These are phyloP conservation scores for Podaxis sp. DNA, from an alignment of 768 basidiomycete genomes.

Conservation along the genomic window DNA sequence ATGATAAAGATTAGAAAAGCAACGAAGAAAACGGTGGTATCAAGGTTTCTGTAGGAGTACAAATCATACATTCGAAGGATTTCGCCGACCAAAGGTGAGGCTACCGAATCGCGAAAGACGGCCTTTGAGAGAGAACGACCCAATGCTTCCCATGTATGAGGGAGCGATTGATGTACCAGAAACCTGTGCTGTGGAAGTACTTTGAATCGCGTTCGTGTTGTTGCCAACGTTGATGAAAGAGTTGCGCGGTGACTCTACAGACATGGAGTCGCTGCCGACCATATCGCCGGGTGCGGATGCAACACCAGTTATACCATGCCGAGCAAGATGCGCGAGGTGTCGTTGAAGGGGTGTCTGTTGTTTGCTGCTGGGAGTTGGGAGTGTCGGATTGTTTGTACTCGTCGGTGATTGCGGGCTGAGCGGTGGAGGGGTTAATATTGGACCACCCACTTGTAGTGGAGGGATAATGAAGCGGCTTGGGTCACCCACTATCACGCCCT, in stretches of 20 bases:
- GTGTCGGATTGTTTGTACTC: slow-evolving; percentile 28
- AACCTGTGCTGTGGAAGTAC: slow-evolving; percentile 36
- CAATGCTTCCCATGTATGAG: slow-evolving; percentile 63
- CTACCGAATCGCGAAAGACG: slow-evolving; percentile 79
- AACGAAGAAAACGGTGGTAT: slow-evolving; percentile 8
- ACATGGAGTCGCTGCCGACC: slow-evolving; percentile 57
- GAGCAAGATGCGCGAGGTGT: slow-evolving; percentile 77
- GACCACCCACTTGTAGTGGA: slow-evolving; percentile 51
- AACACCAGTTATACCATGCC: slow-evolving; percentile 82
- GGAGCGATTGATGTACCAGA: slow-evolving; percentile 61
- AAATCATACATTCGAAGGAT: slow-evolving; percentile 19
- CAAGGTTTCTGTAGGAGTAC: slow-evolving; percentile 7
- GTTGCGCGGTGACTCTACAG: slow-evolving; percentile 67
- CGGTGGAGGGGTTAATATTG: slow-evolving; percentile 45
- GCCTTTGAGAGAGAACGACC: slow-evolving; percentile 64
- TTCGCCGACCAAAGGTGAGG: slow-evolving; percentile 62
- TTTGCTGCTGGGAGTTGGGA: slow-evolving; percentile 28
- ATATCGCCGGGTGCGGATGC: slow-evolving; percentile 73
- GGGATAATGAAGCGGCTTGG: slow-evolving; percentile 49
- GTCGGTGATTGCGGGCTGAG: slow-evolving; percentile 27
- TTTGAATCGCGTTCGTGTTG: slow-evolving; percentile 31
- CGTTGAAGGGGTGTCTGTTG: slow-evolving; percentile 79
- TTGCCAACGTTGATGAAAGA: slow-evolving; percentile 76
- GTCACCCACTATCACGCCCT: slow-evolving; percentile 7
- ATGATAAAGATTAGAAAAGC: neutral